A percentile compares a stretch with the other conserved stretches of the same genome.
Conservation (phyloP, 768 basidiomycete species). For the Trametes villosa region DNA sequence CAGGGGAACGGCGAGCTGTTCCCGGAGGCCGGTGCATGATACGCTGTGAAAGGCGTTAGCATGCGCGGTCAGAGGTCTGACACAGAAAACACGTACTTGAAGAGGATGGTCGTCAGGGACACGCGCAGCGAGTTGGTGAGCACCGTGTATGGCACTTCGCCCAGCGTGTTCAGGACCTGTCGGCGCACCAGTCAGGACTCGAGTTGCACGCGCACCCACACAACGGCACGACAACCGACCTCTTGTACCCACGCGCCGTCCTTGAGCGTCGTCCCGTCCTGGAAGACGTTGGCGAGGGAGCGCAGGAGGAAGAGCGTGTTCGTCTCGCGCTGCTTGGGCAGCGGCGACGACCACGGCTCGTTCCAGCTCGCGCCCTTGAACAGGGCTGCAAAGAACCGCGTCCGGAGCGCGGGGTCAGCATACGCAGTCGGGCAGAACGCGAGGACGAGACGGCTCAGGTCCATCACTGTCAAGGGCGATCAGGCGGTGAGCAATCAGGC, state of each 20-base stretch:
- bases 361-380: slow-evolving; percentile 73
- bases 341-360: slow-evolving; percentile 54
- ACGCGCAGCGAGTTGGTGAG: slow-evolving; percentile 75
- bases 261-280: slow-evolving; percentile 50
- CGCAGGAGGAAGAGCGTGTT: slow-evolving; percentile 83
- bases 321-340: slow-evolving; percentile 78
- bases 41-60: slow-evolving; percentile 46
- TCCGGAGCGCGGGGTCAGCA: slow-evolving; percentile 46
- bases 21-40: slow-evolving; percentile 60
- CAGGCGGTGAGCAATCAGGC: neutral
- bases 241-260: slow-evolving; percentile 56
- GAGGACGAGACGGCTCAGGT: slow-evolving; percentile 77
- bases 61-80: neutral
- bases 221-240: slow-evolving; percentile 39
- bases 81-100: slow-evolving; percentile 68
- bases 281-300: slow-evolving; percentile 78
- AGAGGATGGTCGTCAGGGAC: slow-evolving; percentile 77
- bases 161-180: slow-evolving; percentile 62
- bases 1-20: slow-evolving; percentile 41
- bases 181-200: neutral
- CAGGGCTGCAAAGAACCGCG: slow-evolving; percentile 61
- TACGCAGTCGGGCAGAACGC: slow-evolving; percentile 64
- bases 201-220: neutral
- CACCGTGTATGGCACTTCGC: slow-evolving; percentile 52
- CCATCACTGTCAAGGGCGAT: slow-evolving; percentile 62